Conservation (phyloP, 176 grass and related monocot genomes). For the sorghum (Sorghum bicolor) region Sorghum_bicolor_NCBIv3 NC_012871.2:63151501-63152000, state of each 20-base stretch:
- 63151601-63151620: constrained; percentile 56
- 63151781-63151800: background rate
- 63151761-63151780: background rate
- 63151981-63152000: background rate
- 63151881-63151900: background rate
- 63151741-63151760: constrained; percentile 12
- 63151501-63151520: background rate
- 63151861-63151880: background rate
- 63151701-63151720: constrained; percentile 55
- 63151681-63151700: constrained; percentile 28
- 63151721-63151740: constrained; percentile 73
- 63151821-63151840: constrained; percentile 13
- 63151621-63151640: constrained; percentile 50
- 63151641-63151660: constrained; percentile 43
- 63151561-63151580: constrained; percentile 48
- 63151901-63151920: background rate
- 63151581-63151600: constrained; percentile 35
- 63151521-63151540: constrained; percentile 11
- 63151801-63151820: background rate
- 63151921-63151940: constrained; percentile 1
- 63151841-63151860: constrained; percentile 8
- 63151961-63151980: background rate
- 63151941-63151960: constrained; percentile 13
- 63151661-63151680: constrained; percentile 42
- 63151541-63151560: constrained; percentile 50